Conservation (phyloP, 2,329 filamentous ascomycete species). For the Colletotrichum caudatum region DNA sequence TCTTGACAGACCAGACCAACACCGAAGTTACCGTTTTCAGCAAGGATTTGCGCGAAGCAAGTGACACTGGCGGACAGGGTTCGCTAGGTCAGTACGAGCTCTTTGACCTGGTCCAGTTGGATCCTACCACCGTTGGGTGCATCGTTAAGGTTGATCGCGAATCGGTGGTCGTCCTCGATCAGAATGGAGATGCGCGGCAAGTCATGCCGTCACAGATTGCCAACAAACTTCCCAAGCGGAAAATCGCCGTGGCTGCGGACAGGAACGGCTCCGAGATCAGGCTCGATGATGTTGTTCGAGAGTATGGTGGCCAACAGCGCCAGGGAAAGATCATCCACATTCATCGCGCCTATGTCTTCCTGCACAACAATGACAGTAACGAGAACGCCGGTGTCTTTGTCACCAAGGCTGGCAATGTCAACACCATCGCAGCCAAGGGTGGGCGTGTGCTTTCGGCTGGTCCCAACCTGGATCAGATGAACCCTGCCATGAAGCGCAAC, state of each 20-base stretch:
- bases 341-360: conserved; percentile 90
- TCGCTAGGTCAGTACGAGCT: conserved; percentile 90
- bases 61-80: conserved; percentile 88
- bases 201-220: conserved; percentile 92
- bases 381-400: conserved; percentile 95
- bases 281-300: conserved; percentile 90
- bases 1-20: conserved; percentile 92
- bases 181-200: conserved; percentile 85
- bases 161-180: conserved; percentile 88
- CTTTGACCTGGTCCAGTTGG: conserved; percentile 93
- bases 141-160: conserved; percentile 96
- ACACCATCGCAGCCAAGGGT: conserved; percentile 93
- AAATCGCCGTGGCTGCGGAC: conserved; percentile 90
- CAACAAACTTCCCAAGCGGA: conserved; percentile 86
- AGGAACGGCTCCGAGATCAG: conserved; percentile 94
- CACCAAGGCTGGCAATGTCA: conserved; percentile 84
- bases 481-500: conserved; percentile 85
- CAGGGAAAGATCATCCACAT: conserved; percentile 94
- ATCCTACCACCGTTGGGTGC: conserved; percentile 91
- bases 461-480: conserved; percentile 90
- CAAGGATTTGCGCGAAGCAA: conserved; percentile 93
- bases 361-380: conserved; percentile 84
- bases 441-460: conserved; percentile 76
- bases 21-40: conserved; percentile 97
- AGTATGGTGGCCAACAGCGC: conserved; percentile 85